Conservation (phyloP, 1,284 basidiomycete species). For the Ustilago curta region DNA sequence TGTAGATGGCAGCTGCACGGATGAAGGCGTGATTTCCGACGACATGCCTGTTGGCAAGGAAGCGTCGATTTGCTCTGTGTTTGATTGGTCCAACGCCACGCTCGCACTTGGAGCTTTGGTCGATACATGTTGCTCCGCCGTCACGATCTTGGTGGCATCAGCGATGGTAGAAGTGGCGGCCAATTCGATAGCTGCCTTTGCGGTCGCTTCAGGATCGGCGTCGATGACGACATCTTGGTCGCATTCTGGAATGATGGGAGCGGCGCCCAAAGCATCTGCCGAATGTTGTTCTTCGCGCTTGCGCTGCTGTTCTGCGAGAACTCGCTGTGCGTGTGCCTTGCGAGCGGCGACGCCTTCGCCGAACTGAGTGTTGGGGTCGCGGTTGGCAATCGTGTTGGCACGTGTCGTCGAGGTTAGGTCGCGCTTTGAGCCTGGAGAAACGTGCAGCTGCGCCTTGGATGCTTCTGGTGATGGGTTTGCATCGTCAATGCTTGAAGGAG, state of each 20-base stretch:
- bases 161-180: conserved; percentile 1
- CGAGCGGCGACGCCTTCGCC: conserved; percentile 45
- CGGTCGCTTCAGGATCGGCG: conserved; percentile 23
- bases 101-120: background rate
- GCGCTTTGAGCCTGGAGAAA: conserved; percentile 22
- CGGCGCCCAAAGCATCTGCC: conserved; percentile 36
- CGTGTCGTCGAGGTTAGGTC: conserved; percentile 30
- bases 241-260: conserved; percentile 18
- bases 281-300: conserved; percentile 38
- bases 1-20: background rate
- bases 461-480: conserved; percentile 16
- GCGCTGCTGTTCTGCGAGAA: conserved; percentile 49
- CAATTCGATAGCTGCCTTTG: conserved; percentile 23
- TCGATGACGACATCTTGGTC: conserved; percentile 19
- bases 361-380: conserved; percentile 43
- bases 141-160: background rate
- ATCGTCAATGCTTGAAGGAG: conserved; percentile 1
- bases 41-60: background rate
- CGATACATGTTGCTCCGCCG: background rate
- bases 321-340: conserved; percentile 50
- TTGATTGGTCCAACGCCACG: background rate
- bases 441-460: conserved; percentile 21
- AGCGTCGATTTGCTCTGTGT: background rate
- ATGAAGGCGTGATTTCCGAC: background rate
- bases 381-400: conserved; percentile 43